A percentile compares a stretch with the other conserved stretches of the same genome.
Evolutionary conservation across 2,329 filamentous ascomycete genomes (phyloP).

Genomic region (Penicillium nordicum): DNA sequence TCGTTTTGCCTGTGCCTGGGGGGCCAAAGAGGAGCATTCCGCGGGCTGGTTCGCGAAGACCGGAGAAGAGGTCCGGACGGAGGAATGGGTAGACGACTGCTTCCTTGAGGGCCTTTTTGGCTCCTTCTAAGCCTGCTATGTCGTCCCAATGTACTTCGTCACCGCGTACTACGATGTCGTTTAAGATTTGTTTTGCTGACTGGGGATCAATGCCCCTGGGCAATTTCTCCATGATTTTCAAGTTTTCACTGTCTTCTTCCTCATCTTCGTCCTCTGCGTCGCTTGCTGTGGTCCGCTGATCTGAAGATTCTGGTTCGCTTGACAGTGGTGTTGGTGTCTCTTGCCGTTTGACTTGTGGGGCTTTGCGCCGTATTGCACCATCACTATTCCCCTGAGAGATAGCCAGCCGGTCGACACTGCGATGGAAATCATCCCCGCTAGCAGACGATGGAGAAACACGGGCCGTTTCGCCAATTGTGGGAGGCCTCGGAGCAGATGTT

Average conservation of each 20-base stretch:
- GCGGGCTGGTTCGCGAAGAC: slow-evolving; percentile 84
- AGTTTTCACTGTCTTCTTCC: slow-evolving; percentile 57
- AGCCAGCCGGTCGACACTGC: slow-evolving; percentile 24
- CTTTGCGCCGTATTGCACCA: slow-evolving; percentile 22
- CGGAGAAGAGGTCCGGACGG: slow-evolving; percentile 92
- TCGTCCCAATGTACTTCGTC: slow-evolving; percentile 95
- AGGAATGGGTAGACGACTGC: slow-evolving; percentile 96
- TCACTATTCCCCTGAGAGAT: slow-evolving; percentile 20
- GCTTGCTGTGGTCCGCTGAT: slow-evolving; percentile 49
- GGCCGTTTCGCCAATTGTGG: slow-evolving; percentile 4
- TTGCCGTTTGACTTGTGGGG: slow-evolving; percentile 37
- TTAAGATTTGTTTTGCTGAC: slow-evolving; percentile 87
- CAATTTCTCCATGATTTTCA: slow-evolving; percentile 68
- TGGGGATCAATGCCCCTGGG: slow-evolving; percentile 76
- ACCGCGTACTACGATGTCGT: slow-evolving; percentile 90
- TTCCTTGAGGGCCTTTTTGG: slow-evolving; percentile 89
- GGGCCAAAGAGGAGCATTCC: slow-evolving; percentile 97
- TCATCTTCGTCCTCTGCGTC: slow-evolving; percentile 46
- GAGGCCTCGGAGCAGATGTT: slow-evolving; percentile 20
- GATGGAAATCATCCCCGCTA: slow-evolving; percentile 35
- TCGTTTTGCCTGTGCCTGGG: slow-evolving; percentile 97
- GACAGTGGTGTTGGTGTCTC: slow-evolving; percentile 49
- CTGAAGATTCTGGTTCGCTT: slow-evolving; percentile 40
- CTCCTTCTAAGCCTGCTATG: slow-evolving; percentile 83
- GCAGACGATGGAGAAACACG: slow-evolving; percentile 28